phyloP scores from a whole-genome alignment of 345 rosid genomes.

The Citrus australasica region DNA sequence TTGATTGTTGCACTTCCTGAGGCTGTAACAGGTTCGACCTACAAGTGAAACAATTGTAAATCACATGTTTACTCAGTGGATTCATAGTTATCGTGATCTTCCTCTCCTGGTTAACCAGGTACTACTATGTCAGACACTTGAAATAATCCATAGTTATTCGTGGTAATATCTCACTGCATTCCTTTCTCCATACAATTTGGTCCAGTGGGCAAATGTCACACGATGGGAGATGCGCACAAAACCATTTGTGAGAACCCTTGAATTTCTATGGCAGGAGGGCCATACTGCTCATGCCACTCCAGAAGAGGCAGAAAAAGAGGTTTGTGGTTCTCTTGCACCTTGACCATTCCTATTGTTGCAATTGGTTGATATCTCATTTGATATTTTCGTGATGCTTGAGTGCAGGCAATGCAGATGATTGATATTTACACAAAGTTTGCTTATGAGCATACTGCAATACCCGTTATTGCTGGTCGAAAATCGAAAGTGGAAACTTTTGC shows the following conservation, averaged over 20 bases:
- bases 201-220: constrained; percentile 94
- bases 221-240: constrained; percentile 97
- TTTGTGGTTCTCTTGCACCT: constrained; percentile 24
- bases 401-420: constrained; percentile 89
- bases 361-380: constrained; percentile 6
- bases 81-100: constrained; percentile 90
- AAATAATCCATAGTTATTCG: not conserved
- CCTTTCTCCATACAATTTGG: not conserved
- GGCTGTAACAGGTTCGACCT: constrained; percentile 98
- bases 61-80: constrained; percentile 98
- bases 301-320: constrained; percentile 95
- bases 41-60: constrained; percentile 94
- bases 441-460: constrained; percentile 91
- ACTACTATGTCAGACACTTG: not conserved
- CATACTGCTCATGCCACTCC: constrained; percentile 90
- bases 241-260: constrained; percentile 93
- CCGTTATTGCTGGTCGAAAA: constrained; percentile 89
- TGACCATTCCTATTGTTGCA: constrained; percentile 3
- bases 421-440: constrained; percentile 85
- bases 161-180: not conserved
- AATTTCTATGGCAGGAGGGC: constrained; percentile 98
- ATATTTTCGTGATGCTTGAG: constrained; percentile 28
- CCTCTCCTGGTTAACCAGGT: constrained; percentile 97
- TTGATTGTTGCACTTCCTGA: constrained; percentile 70
- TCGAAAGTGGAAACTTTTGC: constrained; percentile 87